These are phyloP conservation scores for Scutellaria minor DNA, from an alignment of 257 asterid species.

Conservation along the genomic window DNA sequence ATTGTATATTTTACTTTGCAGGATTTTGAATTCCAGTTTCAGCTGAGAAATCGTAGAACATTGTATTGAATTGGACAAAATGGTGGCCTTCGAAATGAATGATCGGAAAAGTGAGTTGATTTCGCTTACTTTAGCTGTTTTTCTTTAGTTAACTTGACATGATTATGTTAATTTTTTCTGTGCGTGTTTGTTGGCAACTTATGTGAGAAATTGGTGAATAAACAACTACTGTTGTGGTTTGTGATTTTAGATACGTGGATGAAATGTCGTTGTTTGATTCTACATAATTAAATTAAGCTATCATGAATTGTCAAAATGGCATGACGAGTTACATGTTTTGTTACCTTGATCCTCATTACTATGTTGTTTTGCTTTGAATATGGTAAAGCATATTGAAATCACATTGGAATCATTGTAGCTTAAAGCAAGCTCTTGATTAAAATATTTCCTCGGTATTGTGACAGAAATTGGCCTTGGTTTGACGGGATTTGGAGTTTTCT, in stretches of 20 bases:
- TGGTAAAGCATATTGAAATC: not conserved
- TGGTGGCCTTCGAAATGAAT: constrained; percentile 84
- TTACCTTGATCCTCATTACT: not conserved
- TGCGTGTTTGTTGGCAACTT: not conserved
- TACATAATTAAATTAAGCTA: not conserved
- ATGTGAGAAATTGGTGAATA: constrained; percentile 19
- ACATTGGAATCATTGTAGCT: not conserved
- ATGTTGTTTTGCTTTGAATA: not conserved
- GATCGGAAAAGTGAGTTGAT: constrained; percentile 65
- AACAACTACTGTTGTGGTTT: not conserved
- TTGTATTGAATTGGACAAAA: constrained; percentile 41
- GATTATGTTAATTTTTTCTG: not conserved
- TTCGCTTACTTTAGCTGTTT: not conserved
- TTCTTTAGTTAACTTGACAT: not conserved
- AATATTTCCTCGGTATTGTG: constrained; percentile 33
- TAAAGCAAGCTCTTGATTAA: constrained; percentile 7
- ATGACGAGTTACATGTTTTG: not conserved
- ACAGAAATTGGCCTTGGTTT: constrained; percentile 94
- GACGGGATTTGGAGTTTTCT: constrained; percentile 87
- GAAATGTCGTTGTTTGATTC: not conserved
- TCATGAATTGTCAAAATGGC: not conserved
- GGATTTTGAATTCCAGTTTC: constrained; percentile 27
- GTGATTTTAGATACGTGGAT: not conserved
- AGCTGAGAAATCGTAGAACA: constrained; percentile 10
- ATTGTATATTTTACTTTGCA: constrained; percentile 9